A percentile compares a stretch with the other conserved stretches of the same genome.
These are phyloP conservation scores for Escallonia herrerae DNA, from an alignment of 129 eudicot species.

Conservation along the genomic window DNA sequence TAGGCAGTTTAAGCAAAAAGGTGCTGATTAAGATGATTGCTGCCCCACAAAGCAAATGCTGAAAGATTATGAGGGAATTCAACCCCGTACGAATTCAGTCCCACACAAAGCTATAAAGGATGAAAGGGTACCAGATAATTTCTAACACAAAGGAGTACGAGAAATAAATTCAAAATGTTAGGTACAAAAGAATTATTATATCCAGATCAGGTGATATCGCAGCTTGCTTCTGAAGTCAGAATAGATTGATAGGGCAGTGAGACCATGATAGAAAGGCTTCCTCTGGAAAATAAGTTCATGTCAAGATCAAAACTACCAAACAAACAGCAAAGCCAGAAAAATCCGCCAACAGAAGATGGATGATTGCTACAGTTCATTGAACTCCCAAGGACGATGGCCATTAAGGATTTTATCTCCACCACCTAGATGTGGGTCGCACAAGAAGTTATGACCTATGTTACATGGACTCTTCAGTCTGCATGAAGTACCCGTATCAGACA, in stretches of 20 bases:
- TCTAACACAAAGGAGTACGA: background rate
- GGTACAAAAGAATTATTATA: slow-evolving; percentile 3
- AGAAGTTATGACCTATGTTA: no score
- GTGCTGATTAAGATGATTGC: no score
- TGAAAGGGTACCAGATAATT: no score
- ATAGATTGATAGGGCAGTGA: slow-evolving; percentile 6
- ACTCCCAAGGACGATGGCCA: background rate
- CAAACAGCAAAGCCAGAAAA: background rate
- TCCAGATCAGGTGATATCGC: background rate
- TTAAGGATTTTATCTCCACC: slow-evolving; percentile 9
- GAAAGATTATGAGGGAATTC: no score
- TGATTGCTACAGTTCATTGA: slow-evolving; percentile 8
- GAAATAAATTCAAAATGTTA: background rate
- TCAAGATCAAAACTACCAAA: slow-evolving; percentile 4
- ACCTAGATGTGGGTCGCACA: slow-evolving; percentile 12
- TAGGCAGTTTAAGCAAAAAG: no score
- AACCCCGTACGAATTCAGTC: no score
- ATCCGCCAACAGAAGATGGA: background rate
- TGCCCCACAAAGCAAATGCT: no score
- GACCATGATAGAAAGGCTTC: slow-evolving; percentile 8
- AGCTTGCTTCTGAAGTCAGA: background rate
- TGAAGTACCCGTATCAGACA: no score
- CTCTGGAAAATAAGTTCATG: slow-evolving; percentile 10
- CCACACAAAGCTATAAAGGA: no score
- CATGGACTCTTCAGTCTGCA: no score